These are phyloP conservation scores for Petunia secreta DNA, from an alignment of 257 asterid species.

Conservation along the genomic window DNA sequence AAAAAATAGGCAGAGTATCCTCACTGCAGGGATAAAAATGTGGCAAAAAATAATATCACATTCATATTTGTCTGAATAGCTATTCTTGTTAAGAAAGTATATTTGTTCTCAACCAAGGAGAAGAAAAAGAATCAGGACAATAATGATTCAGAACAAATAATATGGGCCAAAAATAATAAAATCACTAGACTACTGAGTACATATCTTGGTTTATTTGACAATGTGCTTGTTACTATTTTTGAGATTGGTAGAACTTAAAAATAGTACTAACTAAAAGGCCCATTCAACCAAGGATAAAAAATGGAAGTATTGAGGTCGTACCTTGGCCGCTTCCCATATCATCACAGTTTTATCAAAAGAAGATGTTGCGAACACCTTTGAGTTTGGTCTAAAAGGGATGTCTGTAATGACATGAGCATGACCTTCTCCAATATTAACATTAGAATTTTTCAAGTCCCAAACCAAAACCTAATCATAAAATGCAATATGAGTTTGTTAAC, in stretches of 20 bases:
- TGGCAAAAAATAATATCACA: background rate
- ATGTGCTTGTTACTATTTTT: slow-evolving; percentile 23
- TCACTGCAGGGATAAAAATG: background rate
- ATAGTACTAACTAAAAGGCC: no score
- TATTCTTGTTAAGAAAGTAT: background rate
- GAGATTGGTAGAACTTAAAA: no score
- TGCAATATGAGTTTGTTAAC: background rate
- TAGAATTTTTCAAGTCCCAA: slow-evolving; percentile 33
- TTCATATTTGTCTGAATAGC: background rate
- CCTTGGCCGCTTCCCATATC: slow-evolving; percentile 53
- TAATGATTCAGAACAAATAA: background rate
- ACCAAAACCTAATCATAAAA: slow-evolving; percentile 35
- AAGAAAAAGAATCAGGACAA: background rate
- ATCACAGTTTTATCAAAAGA: slow-evolving; percentile 45
- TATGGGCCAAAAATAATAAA: background rate
- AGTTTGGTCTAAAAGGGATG: slow-evolving; percentile 44
- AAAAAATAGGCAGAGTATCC: background rate
- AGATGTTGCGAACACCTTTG: slow-evolving; percentile 49
- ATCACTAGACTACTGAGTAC: background rate
- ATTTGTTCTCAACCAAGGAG: background rate
- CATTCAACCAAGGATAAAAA: background rate
- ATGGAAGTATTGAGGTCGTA: slow-evolving; percentile 21
- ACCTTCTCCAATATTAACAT: slow-evolving; percentile 21
- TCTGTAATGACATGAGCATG: slow-evolving; percentile 45
- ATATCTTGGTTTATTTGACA: background rate